These are phyloP conservation scores for Astragalus glycyphyllos DNA, from an alignment of 306 rosid genomes.

Conservation along the genomic window DNA sequence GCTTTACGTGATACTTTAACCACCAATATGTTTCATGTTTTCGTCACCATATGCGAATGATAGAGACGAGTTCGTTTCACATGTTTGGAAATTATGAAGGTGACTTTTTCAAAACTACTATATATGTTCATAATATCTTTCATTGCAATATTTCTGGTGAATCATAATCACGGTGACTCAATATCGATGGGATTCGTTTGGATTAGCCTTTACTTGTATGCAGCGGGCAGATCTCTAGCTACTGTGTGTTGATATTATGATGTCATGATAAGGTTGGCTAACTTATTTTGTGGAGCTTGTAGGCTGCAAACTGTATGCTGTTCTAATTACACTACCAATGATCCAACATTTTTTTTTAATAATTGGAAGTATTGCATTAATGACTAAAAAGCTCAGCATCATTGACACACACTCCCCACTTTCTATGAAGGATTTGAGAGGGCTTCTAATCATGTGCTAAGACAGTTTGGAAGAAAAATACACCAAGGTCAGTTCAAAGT, in stretches of 20 bases:
- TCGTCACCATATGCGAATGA: conserved; percentile 18
- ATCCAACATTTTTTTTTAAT: no score
- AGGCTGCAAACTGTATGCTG: no score
- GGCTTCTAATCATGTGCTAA: no score
- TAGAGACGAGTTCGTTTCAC: not conserved
- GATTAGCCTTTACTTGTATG: not conserved
- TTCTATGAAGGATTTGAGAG: no score
- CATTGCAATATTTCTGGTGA: not conserved
- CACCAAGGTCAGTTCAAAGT: no score
- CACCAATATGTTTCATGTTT: not conserved
- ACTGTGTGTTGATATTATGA: not conserved
- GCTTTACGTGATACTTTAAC: conserved; percentile 21
- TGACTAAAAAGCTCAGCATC: no score
- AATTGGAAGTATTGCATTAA: no score
- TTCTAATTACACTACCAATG: no score
- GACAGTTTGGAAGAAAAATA: no score
- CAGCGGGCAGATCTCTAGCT: not conserved
- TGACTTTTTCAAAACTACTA: conserved; percentile 1
- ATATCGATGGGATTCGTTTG: not conserved
- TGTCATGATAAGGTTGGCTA: conserved; percentile 14
- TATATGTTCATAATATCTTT: not conserved
- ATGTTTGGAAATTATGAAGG: conserved; percentile 1
- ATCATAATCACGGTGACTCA: not conserved
- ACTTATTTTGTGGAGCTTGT: not conserved
- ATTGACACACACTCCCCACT: no score